Conservation (phyloP, 2,329 filamentous ascomycete species). For the Talaromyces sp. region DNA sequence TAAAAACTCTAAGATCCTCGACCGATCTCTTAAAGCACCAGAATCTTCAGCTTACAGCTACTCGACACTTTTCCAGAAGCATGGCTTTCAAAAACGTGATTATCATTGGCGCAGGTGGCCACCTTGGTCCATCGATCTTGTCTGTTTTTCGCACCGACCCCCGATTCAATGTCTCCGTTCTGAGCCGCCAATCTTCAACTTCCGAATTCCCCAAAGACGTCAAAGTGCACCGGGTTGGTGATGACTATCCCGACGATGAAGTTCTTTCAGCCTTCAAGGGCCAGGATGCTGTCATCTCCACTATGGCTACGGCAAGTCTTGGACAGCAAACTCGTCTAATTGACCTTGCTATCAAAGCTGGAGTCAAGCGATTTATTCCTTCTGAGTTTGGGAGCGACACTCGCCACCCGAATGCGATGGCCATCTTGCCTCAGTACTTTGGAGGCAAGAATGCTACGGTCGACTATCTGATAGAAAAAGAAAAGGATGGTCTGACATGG, state of each 20-base stretch:
- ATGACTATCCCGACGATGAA: neutral
- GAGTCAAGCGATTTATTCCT: constrained; percentile 13
- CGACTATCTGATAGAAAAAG: neutral
- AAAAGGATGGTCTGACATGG: constrained; percentile 8
- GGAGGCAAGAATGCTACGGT: neutral
- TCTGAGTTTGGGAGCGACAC: constrained; percentile 15
- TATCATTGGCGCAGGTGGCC: constrained; percentile 5
- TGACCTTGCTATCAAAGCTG: constrained; percentile 13
- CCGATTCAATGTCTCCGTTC: constrained; percentile 8
- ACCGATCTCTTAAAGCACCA: neutral
- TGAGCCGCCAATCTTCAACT: constrained; percentile 4
- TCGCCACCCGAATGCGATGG: neutral
- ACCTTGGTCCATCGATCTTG: constrained; percentile 4
- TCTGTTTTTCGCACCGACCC: neutral
- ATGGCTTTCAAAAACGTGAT: constrained; percentile 9
- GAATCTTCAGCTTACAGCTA: neutral
- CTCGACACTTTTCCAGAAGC: neutral
- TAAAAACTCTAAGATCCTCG: neutral
- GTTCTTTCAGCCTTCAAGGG: constrained; percentile 1
- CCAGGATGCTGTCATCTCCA: constrained; percentile 4
- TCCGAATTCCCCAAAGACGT: neutral
- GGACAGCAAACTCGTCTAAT: neutral
- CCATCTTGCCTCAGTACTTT: neutral
- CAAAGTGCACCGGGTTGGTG: constrained; percentile 3
- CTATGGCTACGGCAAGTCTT: neutral